phyloP scores from a whole-genome alignment of 2,329 filamentous ascomycete species.

The Colletotrichum acutatum region DNA sequence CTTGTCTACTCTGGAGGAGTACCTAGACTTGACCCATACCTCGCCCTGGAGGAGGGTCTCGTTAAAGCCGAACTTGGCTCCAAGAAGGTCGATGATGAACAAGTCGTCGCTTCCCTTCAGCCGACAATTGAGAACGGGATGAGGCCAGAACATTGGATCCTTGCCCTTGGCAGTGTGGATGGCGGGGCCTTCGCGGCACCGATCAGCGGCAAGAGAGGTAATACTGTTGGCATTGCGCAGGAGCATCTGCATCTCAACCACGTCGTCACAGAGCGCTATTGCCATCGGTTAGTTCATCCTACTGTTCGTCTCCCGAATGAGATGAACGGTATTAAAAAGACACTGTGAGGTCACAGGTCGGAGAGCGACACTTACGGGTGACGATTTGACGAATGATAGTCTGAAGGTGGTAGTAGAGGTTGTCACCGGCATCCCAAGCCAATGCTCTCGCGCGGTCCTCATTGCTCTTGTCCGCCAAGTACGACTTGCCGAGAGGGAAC shows the following conservation, averaged over 20 bases:
- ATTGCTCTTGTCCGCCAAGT: background rate
- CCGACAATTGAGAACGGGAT: slow-evolving; percentile 27
- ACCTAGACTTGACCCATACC: slow-evolving; percentile 9
- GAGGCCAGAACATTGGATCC: slow-evolving; percentile 37
- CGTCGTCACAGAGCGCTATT: slow-evolving; percentile 26
- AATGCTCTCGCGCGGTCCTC: slow-evolving; percentile 1
- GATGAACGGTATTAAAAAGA: background rate
- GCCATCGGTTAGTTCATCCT: background rate
- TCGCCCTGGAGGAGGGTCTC: slow-evolving; percentile 16
- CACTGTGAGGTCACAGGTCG: background rate
- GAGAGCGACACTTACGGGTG: slow-evolving; percentile 1
- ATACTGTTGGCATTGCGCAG: slow-evolving; percentile 28
- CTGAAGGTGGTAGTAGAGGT: slow-evolving; percentile 31
- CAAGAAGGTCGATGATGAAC: slow-evolving; percentile 31
- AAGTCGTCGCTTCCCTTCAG: slow-evolving; percentile 9
- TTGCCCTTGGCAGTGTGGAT: slow-evolving; percentile 22
- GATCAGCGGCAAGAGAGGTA: background rate
- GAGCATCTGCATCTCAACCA: slow-evolving; percentile 29
- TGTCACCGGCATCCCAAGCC: slow-evolving; percentile 26
- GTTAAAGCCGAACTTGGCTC: slow-evolving; percentile 14
- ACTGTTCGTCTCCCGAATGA: background rate
- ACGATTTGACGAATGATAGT: slow-evolving; percentile 16
- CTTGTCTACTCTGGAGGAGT: background rate
- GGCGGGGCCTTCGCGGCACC: background rate
- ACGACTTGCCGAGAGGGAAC: background rate